phyloP scores from a whole-genome alignment of 768 basidiomycete genomes.

The Hirschioporus abietinus region DNA sequence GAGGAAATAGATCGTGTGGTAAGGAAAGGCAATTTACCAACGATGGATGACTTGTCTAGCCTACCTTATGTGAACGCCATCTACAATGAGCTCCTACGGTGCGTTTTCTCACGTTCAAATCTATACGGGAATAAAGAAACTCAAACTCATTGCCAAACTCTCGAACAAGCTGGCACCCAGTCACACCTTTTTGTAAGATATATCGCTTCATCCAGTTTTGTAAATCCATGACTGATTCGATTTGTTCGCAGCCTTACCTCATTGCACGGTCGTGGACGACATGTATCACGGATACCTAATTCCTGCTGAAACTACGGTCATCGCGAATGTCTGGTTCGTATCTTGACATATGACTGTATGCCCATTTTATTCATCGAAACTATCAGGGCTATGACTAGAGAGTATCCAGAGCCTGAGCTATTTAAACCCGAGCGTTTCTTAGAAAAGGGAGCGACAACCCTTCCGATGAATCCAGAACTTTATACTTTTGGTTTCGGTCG shows the following conservation, averaged over 20 bases:
- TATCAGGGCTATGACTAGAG: background rate
- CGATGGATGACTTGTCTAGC: slow-evolving; percentile 11
- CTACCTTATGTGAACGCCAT: slow-evolving; percentile 16
- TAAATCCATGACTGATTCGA: background rate
- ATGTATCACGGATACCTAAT: slow-evolving; percentile 11
- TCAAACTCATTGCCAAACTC: background rate
- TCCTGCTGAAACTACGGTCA: slow-evolving; percentile 13
- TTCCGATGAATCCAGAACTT: background rate
- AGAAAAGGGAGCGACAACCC: background rate
- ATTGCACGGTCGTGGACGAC: slow-evolving; percentile 9
- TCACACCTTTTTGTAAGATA: slow-evolving; percentile 12
- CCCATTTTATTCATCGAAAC: background rate
- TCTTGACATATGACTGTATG: background rate
- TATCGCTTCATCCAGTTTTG: background rate
- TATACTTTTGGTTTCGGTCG: slow-evolving; percentile 2
- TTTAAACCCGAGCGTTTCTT: background rate
- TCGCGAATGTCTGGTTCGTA: slow-evolving; percentile 14
- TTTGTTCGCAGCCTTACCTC: slow-evolving; percentile 4
- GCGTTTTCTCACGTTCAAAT: background rate
- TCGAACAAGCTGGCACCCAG: slow-evolving; percentile 5
- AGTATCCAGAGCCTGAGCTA: background rate
- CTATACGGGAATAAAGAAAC: background rate
- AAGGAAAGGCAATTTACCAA: slow-evolving; percentile 9
- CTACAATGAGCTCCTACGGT: slow-evolving; percentile 15
- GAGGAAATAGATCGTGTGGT: slow-evolving; percentile 8